Evolutionary conservation across 2,329 filamentous ascomycete genomes (phyloP), one percentile per base, ranked within the genome.

Genomic region (Beauveria varroae): DNA sequence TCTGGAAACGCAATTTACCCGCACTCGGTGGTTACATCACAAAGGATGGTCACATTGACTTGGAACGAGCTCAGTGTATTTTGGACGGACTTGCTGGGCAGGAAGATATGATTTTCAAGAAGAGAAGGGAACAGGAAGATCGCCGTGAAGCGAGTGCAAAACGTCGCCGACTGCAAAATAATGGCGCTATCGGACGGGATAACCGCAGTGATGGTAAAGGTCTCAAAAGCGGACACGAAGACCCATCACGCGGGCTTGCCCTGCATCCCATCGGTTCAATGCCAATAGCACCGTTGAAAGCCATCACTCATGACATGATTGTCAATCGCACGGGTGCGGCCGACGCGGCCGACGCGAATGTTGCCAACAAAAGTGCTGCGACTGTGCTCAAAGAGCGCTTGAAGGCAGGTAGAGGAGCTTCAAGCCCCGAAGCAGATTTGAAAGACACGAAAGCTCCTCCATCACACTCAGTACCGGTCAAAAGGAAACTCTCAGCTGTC

Each of bases 11-110:
- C 67, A 96, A 96, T 65, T 79, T 98, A 22, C 89, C 92, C 4
- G 74, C 83, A 44, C 97, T 99, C 92, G 93, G 92, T 51, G 95
- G 95, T 14, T 99, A 97, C 73, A 83, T 99, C 57, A 99, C 95
- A 49, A 93, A 96, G 71, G 93, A 99, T 75, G 95, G 95, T 2
- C 87, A 90, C 67, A 92, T 98, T 63, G 89, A 98, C 71, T 83
- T 99, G 62, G 85, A 87, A 62, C 85, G 90, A 68, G 93, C 92
- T 10, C 95, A 99, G 71, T 81, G 88, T 67, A 98, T 99, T 69
- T 79, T 99, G 54, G 82, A 89, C 68, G 93, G 92, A 1, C 81
- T 99, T 22, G 95, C 91, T 1, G 93, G 90, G 72, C 91, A 96
- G 74, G 95, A 99, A 77, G 91, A 96, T 72, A 86, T 86, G 16